These are phyloP conservation scores for Zymoseptoria passerinii DNA, from an alignment of 2,329 filamentous ascomycete species.

Conservation along the genomic window DNA sequence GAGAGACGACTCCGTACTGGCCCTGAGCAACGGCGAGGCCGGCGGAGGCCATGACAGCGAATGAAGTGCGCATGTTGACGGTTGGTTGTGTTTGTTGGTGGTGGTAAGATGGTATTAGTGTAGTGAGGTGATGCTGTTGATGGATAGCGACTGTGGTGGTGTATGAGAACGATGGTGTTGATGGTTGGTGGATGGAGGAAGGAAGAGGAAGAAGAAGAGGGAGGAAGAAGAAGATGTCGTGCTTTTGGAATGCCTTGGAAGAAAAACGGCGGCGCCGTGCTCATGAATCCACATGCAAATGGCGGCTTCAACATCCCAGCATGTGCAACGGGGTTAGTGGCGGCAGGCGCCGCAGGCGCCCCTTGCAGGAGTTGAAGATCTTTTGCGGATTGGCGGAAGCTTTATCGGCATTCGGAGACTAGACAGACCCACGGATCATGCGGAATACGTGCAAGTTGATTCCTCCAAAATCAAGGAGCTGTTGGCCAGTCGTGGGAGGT, in stretches of 20 bases:
- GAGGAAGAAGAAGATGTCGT: neutral
- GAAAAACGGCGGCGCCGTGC: neutral
- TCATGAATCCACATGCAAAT: neutral
- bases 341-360: too few species aligned
- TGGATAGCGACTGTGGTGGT: neutral
- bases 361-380: neutral
- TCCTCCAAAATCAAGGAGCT: neutral
- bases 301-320: neutral
- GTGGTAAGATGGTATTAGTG: constrained; percentile 1
- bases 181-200: neutral
- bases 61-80: constrained; percentile 17
- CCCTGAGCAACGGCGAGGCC: constrained; percentile 9
- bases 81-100: constrained; percentile 4
- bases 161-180: neutral
- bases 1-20: constrained; percentile 10
- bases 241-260: neutral
- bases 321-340: neutral
- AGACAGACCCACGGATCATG: neutral
- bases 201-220: neutral
- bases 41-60: constrained; percentile 13
- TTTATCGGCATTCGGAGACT: neutral
- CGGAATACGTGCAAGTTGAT: neutral
- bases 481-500: neutral
- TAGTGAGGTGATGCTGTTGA: constrained; percentile 2
- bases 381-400: neutral